phyloP scores from a whole-genome alignment of 345 rosid species.

The Pistacia atlantica region DNA sequence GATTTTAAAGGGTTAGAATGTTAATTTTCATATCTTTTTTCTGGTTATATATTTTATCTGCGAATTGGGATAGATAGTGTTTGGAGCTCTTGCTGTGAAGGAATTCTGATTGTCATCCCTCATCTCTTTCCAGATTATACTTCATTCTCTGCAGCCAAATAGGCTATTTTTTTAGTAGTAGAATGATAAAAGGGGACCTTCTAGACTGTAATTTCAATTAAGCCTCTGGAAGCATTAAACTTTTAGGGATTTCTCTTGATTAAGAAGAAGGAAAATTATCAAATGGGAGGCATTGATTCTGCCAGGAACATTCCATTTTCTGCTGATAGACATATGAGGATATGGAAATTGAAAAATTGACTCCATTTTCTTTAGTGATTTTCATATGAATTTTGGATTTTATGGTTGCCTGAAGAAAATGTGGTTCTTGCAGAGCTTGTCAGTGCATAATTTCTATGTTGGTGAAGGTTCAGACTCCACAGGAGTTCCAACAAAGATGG shows the following conservation, averaged over 20 bases:
- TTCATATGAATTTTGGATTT: slow-evolving; percentile 5
- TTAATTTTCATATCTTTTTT: no score
- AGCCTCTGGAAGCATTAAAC: neutral
- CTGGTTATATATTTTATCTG: no score
- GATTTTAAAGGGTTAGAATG: no score
- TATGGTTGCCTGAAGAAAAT: slow-evolving; percentile 5
- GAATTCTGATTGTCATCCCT: no score
- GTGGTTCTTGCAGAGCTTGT: slow-evolving; percentile 58
- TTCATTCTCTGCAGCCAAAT: neutral
- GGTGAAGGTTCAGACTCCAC: slow-evolving; percentile 79
- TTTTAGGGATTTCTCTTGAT: neutral
- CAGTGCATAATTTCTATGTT: slow-evolving; percentile 52
- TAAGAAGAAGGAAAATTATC: neutral
- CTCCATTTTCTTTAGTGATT: neutral
- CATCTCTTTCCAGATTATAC: neutral
- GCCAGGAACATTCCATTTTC: neutral
- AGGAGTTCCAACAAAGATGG: slow-evolving; percentile 72
- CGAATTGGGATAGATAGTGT: no score
- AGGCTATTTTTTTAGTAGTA: neutral
- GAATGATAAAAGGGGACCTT: neutral
- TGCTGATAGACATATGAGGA: neutral
- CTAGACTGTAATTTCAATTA: neutral
- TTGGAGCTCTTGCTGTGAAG: no score
- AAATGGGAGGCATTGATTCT: neutral
- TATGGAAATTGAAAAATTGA: neutral